Base-by-base conservation (phyloP, 1,284 basidiomycete genomes). In the Cryptococcus depauperatus region DNA sequence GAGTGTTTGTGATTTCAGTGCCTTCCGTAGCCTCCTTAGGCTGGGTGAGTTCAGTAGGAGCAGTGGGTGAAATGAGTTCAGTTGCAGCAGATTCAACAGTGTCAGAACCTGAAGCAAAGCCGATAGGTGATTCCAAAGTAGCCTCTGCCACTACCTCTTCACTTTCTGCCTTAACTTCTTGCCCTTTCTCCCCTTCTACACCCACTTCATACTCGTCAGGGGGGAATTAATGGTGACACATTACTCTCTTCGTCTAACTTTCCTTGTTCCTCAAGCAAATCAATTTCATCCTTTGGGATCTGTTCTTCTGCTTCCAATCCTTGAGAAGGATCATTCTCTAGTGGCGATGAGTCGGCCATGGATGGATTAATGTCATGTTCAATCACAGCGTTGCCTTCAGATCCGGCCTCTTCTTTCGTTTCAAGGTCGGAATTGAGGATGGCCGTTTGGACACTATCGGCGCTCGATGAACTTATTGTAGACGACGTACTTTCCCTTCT, bases 261-360 rank as follows among this genome's bases (percentile, higher is more conserved):
- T 13, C 58, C 59, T 30, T 59, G 48, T 25, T 64, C 60, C 34
- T 62, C 60, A 21, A 58, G 29, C 27, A 68, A 37, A 33, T 64
- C 65, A 33, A 64, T 62, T 47, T 66, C 61, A 46, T 63, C 61
- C 35, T 63, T 63, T 7, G 58, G 56, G 9, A 57, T 55, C 5
- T 29, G 54, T 4, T 29, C 21, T 19, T 38, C 48, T 19, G 39
- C 46, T 23, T 30, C 37, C 19, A 30, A 35, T 18, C 33, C 43
- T 26, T 37, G 42, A 16, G 5, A 5, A 10, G 35, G n/a, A 5
- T 14, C 35, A 22, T 14, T 4, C 16, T 18, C 35, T 3, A 22
- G 16, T 16, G 29, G 29, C 13, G 13, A 13, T 16, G 29, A 11
- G 16, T 30, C 29, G 13, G 11, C 29, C 5, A 30, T 16, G n/a